Base-by-base conservation (phyloP, 257 asterid genomes). In the Solanum corneliomulleri region DNA sequence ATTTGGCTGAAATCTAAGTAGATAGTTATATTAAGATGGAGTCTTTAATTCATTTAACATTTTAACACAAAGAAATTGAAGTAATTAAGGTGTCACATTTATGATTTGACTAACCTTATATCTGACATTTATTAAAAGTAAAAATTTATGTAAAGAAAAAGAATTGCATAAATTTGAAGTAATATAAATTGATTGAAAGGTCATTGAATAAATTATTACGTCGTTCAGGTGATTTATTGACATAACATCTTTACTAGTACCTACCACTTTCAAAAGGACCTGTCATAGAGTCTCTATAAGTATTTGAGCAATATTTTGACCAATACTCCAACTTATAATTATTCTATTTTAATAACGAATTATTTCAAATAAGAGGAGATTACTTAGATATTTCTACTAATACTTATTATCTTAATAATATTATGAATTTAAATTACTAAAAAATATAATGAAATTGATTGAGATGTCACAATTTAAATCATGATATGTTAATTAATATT, bases 371-470 rank as follows among this genome's bases (percentile, higher is more conserved):
- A 4, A 45, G 2, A 45, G 56, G 7, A 11, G 10, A 7, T 52
- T 58, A 11, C 3, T 58, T 6, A 6, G 3, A 58, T 58, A 0
- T 1, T 16, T 52, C 1, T 52, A 52, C 0, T 4, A 4, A 0
- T 23, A 60, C 3, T 4, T 60, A 60, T 1, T 1, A 60, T 60
- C 1, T 21, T 9, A 60, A 21, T 60, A n/a, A n/a, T n/a, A 23
- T 60, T 60, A 4, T 60, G 1, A 60, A 23, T 21, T 4, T 9
- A 21, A 21, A 27, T 60, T 14, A 1, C 0, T 9, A 0, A 60
- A 4, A 21, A 21, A 21, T 21, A 60, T 0, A 52, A 0, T 0
- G 2, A 18, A 52, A 0, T 52, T 0, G 62, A 23, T 76, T 41
- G 18, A 76, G 13, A 76, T 76, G 1, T 14, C 14, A 42, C 37